Percentiles rank a stretch among this genome's conserved stretches.
Conservation (phyloP, 257 asterid species). For the Plantago elongata region DNA sequence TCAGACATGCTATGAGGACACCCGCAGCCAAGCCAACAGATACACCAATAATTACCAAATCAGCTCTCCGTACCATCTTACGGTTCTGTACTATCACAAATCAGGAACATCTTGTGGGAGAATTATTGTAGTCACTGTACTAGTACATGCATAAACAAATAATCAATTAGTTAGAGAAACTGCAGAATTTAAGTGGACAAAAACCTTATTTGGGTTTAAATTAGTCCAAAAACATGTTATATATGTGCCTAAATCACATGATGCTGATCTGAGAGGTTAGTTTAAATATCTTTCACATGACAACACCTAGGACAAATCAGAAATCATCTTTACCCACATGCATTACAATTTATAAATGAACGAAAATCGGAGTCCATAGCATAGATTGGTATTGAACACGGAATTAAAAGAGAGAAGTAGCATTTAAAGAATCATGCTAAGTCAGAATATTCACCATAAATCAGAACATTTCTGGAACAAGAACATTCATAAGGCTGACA, state of each 20-base stretch:
- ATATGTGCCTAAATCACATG: not conserved
- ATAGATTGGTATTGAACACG: not conserved
- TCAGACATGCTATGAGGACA: constrained; percentile 57
- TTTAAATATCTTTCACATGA: not conserved
- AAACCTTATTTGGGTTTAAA: not conserved
- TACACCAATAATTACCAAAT: constrained; percentile 75
- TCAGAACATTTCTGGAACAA: not conserved
- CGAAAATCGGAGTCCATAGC: not conserved
- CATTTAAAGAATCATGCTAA: not conserved
- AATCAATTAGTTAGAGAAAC: constrained; percentile 5
- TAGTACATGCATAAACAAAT: constrained; percentile 5
- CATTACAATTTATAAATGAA: not conserved
- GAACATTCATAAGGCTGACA: not conserved
- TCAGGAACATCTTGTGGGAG: constrained; percentile 52
- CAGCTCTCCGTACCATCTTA: constrained; percentile 63
- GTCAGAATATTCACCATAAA: too few relatives aligned
- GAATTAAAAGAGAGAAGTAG: not conserved
- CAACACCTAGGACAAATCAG: not conserved
- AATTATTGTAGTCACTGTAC: constrained; percentile 27
- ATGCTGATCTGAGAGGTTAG: too few relatives aligned
- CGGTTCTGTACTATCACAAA: constrained; percentile 31
- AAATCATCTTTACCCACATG: not conserved
- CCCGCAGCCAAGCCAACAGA: constrained; percentile 79
- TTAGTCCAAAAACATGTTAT: not conserved
- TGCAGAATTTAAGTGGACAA: not conserved